A percentile compares a stretch with the other conserved stretches of the same genome.
Conservation (phyloP, 2,329 filamentous ascomycete species). For the Aspergillus floridensis region DNA sequence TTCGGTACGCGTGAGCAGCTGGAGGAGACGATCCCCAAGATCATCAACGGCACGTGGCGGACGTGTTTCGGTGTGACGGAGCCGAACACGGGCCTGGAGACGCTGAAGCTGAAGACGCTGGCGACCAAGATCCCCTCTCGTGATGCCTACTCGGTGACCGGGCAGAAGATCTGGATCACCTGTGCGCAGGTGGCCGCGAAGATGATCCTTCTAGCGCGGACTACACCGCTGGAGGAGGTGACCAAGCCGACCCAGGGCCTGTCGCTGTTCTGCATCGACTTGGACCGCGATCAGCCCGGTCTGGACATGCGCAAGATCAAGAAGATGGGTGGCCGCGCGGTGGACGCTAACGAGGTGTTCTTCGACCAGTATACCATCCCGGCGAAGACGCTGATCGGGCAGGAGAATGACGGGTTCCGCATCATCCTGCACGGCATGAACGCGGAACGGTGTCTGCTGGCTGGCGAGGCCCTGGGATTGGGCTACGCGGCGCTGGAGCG, state of each 20-base stretch:
- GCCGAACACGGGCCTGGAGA: conserved; percentile 76
- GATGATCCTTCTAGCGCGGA: conserved; percentile 80
- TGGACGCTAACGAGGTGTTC: conserved; percentile 85
- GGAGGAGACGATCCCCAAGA: conserved; percentile 62
- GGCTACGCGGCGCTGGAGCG: conserved; percentile 68
- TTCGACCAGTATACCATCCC: conserved; percentile 75
- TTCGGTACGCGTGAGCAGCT: conserved; percentile 68
- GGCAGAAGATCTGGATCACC: conserved; percentile 89
- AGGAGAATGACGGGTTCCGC: conserved; percentile 74
- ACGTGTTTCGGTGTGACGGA: conserved; percentile 85
- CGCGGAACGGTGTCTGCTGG: conserved; percentile 70
- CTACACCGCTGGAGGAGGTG: conserved; percentile 65
- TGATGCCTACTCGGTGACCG: conserved; percentile 64
- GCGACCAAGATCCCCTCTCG: conserved; percentile 56
- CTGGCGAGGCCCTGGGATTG: conserved; percentile 75
- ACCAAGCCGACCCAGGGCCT: conserved; percentile 71
- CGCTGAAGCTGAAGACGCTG: conserved; percentile 64
- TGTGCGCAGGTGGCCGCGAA: conserved; percentile 77
- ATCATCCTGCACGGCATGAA: conserved; percentile 79
- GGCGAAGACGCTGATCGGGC: conserved; percentile 63
- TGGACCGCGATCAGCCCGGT: conserved; percentile 60
- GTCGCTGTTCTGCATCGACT: conserved; percentile 76
- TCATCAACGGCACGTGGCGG: conserved; percentile 69
- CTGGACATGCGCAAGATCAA: conserved; percentile 69
- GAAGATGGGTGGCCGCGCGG: conserved; percentile 81